Percentiles rank a stretch among this genome's conserved stretches.
Evolutionary conservation across 2,329 filamentous ascomycete genomes (phyloP).

Genomic region (Phaeoacremonium minimum): DNA sequence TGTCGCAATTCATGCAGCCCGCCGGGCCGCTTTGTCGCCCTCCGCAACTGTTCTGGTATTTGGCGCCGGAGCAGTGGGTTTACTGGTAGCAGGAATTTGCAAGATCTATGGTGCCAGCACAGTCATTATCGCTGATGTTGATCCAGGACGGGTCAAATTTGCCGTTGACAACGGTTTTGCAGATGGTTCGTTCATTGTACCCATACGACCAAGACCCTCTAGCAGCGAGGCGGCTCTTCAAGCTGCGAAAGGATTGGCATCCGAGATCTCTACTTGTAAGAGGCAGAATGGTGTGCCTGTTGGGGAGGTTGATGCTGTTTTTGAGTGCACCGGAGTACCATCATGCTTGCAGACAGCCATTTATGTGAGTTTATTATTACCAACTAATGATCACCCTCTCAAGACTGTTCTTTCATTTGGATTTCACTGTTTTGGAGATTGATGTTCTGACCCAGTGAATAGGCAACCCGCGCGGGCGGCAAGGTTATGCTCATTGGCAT

Average conservation of each 20-base stretch:
- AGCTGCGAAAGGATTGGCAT: slow-evolving; percentile 45
- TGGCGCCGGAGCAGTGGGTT: slow-evolving; percentile 57
- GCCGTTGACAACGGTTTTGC: slow-evolving; percentile 52
- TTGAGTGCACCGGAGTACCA: slow-evolving; percentile 77
- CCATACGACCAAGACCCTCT: slow-evolving; percentile 37
- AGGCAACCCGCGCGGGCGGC: slow-evolving; percentile 62
- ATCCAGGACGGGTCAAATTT: slow-evolving; percentile 52
- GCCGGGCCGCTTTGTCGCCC: slow-evolving; percentile 35
- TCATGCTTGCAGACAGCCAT: slow-evolving; percentile 71
- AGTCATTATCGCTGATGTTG: slow-evolving; percentile 53
- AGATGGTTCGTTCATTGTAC: slow-evolving; percentile 45
- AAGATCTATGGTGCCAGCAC: slow-evolving; percentile 37
- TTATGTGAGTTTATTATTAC: slow-evolving; percentile 48
- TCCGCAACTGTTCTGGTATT: slow-evolving; percentile 47
- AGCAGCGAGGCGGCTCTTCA: slow-evolving; percentile 48
- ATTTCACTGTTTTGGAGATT: too few relatives aligned
- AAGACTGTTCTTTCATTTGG: too few relatives aligned
- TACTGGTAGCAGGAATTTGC: slow-evolving; percentile 55
- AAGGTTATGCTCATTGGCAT: slow-evolving; percentile 69
- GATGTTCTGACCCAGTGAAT: too few relatives aligned
- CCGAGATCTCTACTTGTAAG: slow-evolving; percentile 29
- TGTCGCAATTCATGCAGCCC: slow-evolving; percentile 53
- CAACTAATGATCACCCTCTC: too few relatives aligned
- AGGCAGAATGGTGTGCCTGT: slow-evolving; percentile 40
- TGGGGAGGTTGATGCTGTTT: slow-evolving; percentile 63